Evolutionary conservation across 2,329 filamentous ascomycete genomes (phyloP), one percentile per base, ranked within the genome.

Genomic region (Aspergillaceae sp.): DNA sequence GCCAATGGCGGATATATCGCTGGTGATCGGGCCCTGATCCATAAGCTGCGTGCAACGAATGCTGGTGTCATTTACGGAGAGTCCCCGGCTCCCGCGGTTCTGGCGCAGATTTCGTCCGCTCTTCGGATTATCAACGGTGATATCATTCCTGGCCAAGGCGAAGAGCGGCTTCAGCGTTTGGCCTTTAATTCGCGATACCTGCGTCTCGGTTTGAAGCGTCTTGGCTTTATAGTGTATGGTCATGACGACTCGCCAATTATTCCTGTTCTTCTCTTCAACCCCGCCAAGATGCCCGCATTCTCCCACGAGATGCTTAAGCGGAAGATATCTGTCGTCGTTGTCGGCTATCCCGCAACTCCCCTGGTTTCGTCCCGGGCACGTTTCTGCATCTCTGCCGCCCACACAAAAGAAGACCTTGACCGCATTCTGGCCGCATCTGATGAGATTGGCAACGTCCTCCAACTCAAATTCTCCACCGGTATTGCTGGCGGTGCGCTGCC

Each of bases 131-230:
- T 98, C 65, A 83, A 80, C 43, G 92, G 92, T 44, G 90, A 96
- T 49, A 72, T 96, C 37, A 77, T 79, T 47, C 90, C 90, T 10
- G 91, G 91, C 3, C 90, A 98, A 70, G 92, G 92, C 48, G 87
- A 95, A 67, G 92, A 98, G 72, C 86, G 92, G 53, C 79, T 98
- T 40, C 90, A 96, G 71, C 84, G 92, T 57, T 86, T 98, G 56
- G 90, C 91, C 42, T 98, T 97, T 78, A 98, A 98, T 77, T 96
- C 90, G 26, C 84, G 92, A 41, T 98, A 98, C 66, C 86, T 98
- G n/a, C 87, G 92, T 49, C 82, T 98, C 29, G 92, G 92, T 55
- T 80, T 98, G 60, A 98, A 98, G 77, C 87, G 92, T 56, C 83
- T 98, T 44, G 92, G 92, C 42, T 91, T 89, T 72, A 98, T 98